Percentiles rank a stretch among this genome's conserved stretches.
Conservation (phyloP, 2,329 filamentous ascomycete species). For the Clarireedia paspali region DNA sequence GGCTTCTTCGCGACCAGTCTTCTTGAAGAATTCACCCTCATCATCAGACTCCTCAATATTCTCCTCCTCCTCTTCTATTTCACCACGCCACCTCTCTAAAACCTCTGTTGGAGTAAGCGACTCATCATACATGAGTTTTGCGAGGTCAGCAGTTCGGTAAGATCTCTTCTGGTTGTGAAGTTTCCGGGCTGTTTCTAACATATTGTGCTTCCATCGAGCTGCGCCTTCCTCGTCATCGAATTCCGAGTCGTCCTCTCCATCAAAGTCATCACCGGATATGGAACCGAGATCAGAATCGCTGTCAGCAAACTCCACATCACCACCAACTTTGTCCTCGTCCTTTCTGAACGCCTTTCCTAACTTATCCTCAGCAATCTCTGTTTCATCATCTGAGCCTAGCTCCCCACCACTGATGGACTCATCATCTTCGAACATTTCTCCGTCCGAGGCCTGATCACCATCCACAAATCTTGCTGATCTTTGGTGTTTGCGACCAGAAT, state of each 20-base stretch:
- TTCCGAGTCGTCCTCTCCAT: conserved; percentile 39
- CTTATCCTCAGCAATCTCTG: conserved; percentile 51
- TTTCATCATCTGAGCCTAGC: conserved; percentile 41
- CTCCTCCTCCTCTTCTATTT: conserved; percentile 49
- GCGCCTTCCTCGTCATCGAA: conserved; percentile 43
- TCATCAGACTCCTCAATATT: conserved; percentile 49
- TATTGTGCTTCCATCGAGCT: conserved; percentile 81
- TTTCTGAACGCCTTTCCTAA: conserved; percentile 54
- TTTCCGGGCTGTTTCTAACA: conserved; percentile 65
- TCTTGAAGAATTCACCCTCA: conserved; percentile 58
- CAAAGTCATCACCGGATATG: conserved; percentile 53
- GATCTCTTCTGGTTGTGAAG: conserved; percentile 63
- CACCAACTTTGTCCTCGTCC: conserved; percentile 47
- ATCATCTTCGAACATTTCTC: conserved; percentile 48
- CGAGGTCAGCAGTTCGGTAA: conserved; percentile 75
- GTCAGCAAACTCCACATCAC: conserved; percentile 84
- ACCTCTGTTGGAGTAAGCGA: conserved; percentile 68
- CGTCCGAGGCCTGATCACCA: conserved; percentile 49
- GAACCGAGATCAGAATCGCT: conserved; percentile 96
- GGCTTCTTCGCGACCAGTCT: conserved; percentile 55
- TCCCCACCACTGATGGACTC: conserved; percentile 28
- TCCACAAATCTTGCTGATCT: conserved; percentile 51
- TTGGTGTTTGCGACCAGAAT: conserved; percentile 53
- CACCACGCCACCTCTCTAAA: conserved; percentile 71
- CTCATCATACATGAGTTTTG: conserved; percentile 82